Evolutionary conservation across 768 basidiomycete species (phyloP).

Genomic region (Fistulinella prunicolor): DNA sequence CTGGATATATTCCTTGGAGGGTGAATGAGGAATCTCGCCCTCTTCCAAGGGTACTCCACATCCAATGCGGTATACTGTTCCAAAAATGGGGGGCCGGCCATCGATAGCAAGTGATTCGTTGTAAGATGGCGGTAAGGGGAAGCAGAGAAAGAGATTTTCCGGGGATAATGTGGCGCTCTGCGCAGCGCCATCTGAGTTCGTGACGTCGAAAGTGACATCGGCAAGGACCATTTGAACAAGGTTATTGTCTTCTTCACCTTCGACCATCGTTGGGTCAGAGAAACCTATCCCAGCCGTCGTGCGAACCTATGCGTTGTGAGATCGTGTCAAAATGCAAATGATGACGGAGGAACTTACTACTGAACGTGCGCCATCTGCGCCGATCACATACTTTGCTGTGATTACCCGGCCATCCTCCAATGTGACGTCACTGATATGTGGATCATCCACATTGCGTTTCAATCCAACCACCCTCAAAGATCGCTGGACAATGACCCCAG

Average conservation of each 20-base stretch:
- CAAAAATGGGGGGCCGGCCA: constrained; percentile 1
- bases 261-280: constrained; percentile 37
- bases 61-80: constrained; percentile 37
- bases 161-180: constrained; percentile 1
- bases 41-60: constrained; percentile 32
- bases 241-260: constrained; percentile 21
- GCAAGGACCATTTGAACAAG: constrained; percentile 42
- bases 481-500: constrained; percentile 33
- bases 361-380: neutral
- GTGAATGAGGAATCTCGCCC: constrained; percentile 30
- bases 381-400: neutral
- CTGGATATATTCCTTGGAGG: constrained; percentile 40
- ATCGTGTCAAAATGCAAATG: neutral
- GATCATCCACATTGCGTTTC: constrained; percentile 26
- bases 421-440: constrained; percentile 32
- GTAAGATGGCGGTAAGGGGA: constrained; percentile 29
- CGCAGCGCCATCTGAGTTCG: neutral
- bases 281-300: neutral
- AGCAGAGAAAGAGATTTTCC: constrained; percentile 33
- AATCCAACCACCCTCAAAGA: constrained; percentile 39
- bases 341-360: neutral
- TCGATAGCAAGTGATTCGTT: constrained; percentile 12
- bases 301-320: neutral
- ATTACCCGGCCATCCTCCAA: constrained; percentile 42
- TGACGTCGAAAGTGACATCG: constrained; percentile 34